Evolutionary conservation across 768 basidiomycete species (phyloP).

Genomic region (Agaricus sinodeliciosus): DNA sequence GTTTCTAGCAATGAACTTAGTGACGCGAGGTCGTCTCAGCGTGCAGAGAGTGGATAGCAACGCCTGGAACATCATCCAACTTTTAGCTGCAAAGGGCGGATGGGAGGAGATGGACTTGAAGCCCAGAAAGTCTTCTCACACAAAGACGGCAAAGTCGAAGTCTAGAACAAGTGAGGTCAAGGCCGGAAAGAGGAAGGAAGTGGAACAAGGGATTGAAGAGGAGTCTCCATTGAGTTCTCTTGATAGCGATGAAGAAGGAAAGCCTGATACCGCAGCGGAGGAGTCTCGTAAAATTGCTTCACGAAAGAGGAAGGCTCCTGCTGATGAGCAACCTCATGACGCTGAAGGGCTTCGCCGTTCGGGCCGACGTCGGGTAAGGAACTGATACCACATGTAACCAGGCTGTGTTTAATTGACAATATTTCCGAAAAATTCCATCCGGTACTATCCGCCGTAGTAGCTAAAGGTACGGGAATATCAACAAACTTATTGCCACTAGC

Average conservation of each 20-base stretch:
- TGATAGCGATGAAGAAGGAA: not conserved
- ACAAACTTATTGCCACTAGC: too few species aligned
- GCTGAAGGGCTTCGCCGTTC: constrained; percentile 4
- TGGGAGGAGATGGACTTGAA: constrained; percentile 55
- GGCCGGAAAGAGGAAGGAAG: not conserved
- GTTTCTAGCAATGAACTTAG: constrained; percentile 65
- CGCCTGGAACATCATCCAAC: constrained; percentile 57
- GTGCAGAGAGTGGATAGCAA: constrained; percentile 71
- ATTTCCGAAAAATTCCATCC: not conserved
- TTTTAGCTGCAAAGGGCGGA: constrained; percentile 67
- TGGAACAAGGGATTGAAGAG: not conserved
- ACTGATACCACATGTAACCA: not conserved
- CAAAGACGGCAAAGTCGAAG: constrained; percentile 16
- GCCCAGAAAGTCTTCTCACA: constrained; percentile 17
- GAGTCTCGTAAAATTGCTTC: not conserved
- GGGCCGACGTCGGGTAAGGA: not conserved
- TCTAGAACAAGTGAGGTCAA: not conserved
- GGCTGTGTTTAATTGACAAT: not conserved
- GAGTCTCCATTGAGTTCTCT: constrained; percentile 7
- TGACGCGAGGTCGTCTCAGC: constrained; percentile 77
- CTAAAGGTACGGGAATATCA: too few species aligned
- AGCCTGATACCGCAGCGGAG: not conserved
- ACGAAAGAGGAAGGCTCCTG: constrained; percentile 4
- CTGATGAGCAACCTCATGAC: not conserved
- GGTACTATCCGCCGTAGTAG: not conserved